Evolutionary conservation across 1,139 yeast species (phyloP).

Genomic region (Debaryomyces nepalensis): DNA sequence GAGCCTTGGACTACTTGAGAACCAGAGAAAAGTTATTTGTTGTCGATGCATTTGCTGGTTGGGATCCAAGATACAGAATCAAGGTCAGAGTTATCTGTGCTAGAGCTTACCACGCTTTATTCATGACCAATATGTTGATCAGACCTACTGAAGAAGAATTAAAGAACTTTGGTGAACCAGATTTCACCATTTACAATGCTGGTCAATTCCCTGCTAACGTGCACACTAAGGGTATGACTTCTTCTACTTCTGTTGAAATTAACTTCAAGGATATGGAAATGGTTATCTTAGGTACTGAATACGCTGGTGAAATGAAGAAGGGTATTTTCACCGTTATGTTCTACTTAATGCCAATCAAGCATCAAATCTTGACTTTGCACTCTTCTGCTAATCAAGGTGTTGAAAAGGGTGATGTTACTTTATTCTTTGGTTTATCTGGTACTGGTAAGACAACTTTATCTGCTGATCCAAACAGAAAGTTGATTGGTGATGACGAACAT

Average conservation of each 20-base stretch:
- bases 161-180: slow-evolving; percentile 92
- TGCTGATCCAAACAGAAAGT: slow-evolving; percentile 92
- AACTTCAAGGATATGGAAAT: slow-evolving; percentile 98
- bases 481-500: slow-evolving; percentile 99
- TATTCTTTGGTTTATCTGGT: slow-evolving; percentile 96
- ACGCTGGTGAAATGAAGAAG: slow-evolving; percentile 99
- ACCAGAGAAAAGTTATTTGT: slow-evolving; percentile 94
- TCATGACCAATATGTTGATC: slow-evolving; percentile 98
- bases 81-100: slow-evolving; percentile 98
- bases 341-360: slow-evolving; percentile 95
- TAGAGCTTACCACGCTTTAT: slow-evolving; percentile 96
- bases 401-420: slow-evolving; percentile 77
- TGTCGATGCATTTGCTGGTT: slow-evolving; percentile 96
- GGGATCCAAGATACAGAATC: slow-evolving; percentile 98
- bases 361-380: slow-evolving; percentile 90
- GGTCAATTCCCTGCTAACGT: slow-evolving; percentile 99
- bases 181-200: slow-evolving; percentile 97
- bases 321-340: slow-evolving; percentile 99
- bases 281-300: slow-evolving; percentile 98
- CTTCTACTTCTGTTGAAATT: slow-evolving; percentile 93
- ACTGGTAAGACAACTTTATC: slow-evolving; percentile 98
- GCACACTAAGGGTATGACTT: slow-evolving; percentile 97
- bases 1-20: slow-evolving; percentile 96
- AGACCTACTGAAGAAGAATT: slow-evolving; percentile 93
- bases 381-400: slow-evolving; percentile 94